Evolutionary conservation across 2,329 filamentous ascomycete genomes (phyloP), one percentile per base, ranked within the genome.

Genomic region (Daldinia eschscholtzii): DNA sequence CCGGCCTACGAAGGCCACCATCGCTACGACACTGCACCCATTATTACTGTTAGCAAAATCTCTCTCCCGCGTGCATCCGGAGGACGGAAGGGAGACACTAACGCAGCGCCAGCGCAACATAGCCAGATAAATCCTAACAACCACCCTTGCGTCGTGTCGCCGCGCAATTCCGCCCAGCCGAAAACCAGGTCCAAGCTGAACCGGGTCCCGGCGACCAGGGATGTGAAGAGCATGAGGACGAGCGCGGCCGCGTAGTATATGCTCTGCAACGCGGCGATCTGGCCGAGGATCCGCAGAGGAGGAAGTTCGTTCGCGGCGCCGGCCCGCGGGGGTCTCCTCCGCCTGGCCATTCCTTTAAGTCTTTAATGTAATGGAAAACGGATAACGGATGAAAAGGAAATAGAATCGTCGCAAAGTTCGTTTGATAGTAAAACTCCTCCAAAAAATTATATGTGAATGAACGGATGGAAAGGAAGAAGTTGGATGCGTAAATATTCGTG

Each of bases 1-100:
- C 70, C 96, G 93, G 20, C 91, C 90, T 73, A 99, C 89, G 65
- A 98, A 84, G 61, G 95, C 82, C 57, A 97, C 89, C 65, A 98
- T 91, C 46, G 93, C 92, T 65, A 97, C 89, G 46, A 93, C 89
- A 78, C 95, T 98, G 76, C 66, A 57, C 2, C 2, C 12, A 37
- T 13, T 65, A 15, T 6, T 50, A 35, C n/a, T 58, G 60, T 70
- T 41, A 70, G 33, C 42, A 57, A 37, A 23, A 23, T 23, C 20
- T 23, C 20, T 23, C 33, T n/a, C 7, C 6, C 18, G 13, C 23
- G 15, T 9, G 44, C 1, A 55, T 44, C 23, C 26, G 26, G n/a
- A 18, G 28, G 30, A 57, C 26, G 57, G 20, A 15, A 80, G 82
- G 73, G 72, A 85, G 71, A 85, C 83, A 87, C 84, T 70, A 84